Conservation (phyloP, 2,329 filamentous ascomycete genomes). For the Aureobasidium melanogenum region DNA sequence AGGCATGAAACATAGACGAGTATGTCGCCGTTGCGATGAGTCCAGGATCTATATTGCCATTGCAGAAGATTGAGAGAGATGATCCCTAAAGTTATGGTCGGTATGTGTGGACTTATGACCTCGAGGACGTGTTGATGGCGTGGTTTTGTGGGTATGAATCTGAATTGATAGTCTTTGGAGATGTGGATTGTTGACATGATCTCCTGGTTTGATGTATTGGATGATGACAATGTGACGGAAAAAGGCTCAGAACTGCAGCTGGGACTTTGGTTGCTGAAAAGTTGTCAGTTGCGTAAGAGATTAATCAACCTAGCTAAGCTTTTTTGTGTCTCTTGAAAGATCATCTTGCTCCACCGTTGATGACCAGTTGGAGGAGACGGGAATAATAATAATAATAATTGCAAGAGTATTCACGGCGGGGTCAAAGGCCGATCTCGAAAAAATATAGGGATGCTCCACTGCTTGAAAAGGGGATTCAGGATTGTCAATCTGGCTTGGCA, state of each 20-base stretch:
- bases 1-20: neutral
- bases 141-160: neutral
- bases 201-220: neutral
- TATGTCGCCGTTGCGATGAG: neutral
- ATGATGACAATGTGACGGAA: neutral
- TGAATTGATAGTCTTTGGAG: neutral
- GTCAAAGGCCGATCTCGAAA: neutral
- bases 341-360: neutral
- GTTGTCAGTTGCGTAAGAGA: neutral
- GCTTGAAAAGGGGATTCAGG: neutral
- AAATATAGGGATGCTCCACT: neutral
- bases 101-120: neutral
- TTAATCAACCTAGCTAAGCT: neutral
- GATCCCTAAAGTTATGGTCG: neutral
- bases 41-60: neutral
- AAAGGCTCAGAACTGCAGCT: neutral
- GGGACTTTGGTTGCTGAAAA: neutral
- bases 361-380: neutral
- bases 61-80: neutral
- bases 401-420: neutral
- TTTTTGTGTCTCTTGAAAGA: neutral
- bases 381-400: neutral
- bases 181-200: neutral
- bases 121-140: neutral
- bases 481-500: neutral